These are phyloP conservation scores for Tetramitus jugosus DNA, from an alignment of 208 protist species.

Conservation along the genomic window DNA sequence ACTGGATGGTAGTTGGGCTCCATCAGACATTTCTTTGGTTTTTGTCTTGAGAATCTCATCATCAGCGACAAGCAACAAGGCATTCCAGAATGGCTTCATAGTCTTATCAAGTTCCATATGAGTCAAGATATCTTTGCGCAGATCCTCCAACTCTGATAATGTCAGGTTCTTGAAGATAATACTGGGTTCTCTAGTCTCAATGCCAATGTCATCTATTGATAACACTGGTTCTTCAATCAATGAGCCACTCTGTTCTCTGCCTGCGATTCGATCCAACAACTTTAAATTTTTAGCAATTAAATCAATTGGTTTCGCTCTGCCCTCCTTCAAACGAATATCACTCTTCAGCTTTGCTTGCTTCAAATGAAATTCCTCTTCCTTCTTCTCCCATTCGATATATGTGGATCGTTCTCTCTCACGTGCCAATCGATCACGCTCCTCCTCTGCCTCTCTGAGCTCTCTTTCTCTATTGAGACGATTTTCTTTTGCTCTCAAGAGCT, in stretches of 20 bases:
- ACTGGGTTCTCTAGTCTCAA: constrained; percentile 37
- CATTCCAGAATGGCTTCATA: not conserved
- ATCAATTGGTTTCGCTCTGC: constrained; percentile 63
- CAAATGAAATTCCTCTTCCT: constrained; percentile 54
- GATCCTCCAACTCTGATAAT: constrained; percentile 23
- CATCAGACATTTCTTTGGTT: constrained; percentile 1
- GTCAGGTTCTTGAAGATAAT: constrained; percentile 31
- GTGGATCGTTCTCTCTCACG: constrained; percentile 38
- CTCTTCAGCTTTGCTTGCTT: constrained; percentile 42
- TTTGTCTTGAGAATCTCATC: not conserved
- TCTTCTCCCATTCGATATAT: constrained; percentile 48
- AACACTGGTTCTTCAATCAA: constrained; percentile 19
- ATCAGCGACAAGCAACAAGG: not conserved
- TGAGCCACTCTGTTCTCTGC: no score
- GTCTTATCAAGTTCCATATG: not conserved
- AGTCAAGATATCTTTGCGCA: not conserved
- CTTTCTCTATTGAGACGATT: constrained; percentile 46
- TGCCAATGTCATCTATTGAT: no score
- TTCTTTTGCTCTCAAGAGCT: constrained; percentile 55
- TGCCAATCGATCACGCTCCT: constrained; percentile 35
- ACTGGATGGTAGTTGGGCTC: not conserved
- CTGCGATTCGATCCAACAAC: constrained; percentile 25
- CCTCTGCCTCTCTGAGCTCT: constrained; percentile 39
- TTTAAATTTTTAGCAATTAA: constrained; percentile 52
- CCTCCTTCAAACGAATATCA: constrained; percentile 51